Conservation (phyloP, 768 basidiomycete genomes). For the Auriculariales sp. region DNA sequence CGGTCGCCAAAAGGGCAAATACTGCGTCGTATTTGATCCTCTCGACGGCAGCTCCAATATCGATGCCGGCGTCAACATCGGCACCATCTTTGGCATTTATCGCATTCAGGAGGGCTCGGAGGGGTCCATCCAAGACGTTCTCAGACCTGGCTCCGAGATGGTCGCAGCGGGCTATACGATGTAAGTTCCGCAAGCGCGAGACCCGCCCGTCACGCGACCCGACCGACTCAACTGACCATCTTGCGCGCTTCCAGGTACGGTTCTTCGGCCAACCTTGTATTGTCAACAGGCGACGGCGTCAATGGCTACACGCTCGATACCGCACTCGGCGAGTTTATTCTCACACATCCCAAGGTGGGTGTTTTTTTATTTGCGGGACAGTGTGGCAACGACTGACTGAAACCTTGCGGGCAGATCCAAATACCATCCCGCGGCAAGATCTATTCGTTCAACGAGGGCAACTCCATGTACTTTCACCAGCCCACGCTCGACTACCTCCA, state of each 20-base stretch:
- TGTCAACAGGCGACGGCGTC: conserved; percentile 89
- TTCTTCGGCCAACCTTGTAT: conserved; percentile 90
- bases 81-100: conserved; percentile 96
- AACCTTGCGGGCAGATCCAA: conserved; percentile 44
- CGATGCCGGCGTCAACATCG: conserved; percentile 96
- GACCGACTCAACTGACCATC: background rate
- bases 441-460: conserved; percentile 99
- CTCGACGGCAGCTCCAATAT: conserved; percentile 94
- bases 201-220: no score
- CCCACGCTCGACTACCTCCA: conserved; percentile 73
- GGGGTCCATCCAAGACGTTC: conserved; percentile 76
- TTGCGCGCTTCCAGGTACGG: conserved; percentile 46
- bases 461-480: conserved; percentile 83
- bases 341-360: conserved; percentile 87
- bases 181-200: no score
- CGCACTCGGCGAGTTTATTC: conserved; percentile 91
- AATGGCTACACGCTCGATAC: conserved; percentile 98
- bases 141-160: conserved; percentile 91
- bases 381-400: conserved; percentile 5
- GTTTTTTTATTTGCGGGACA: conserved; percentile 1
- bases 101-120: conserved; percentile 57
- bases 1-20: conserved; percentile 63
- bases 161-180: conserved; percentile 97
- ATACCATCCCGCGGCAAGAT: conserved; percentile 94
- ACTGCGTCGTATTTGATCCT: conserved; percentile 98